A percentile compares a stretch with the other conserved stretches of the same genome.
These are phyloP conservation scores for Alternaria longipes DNA, from an alignment of 2,329 filamentous ascomycete species.

Conservation along the genomic window DNA sequence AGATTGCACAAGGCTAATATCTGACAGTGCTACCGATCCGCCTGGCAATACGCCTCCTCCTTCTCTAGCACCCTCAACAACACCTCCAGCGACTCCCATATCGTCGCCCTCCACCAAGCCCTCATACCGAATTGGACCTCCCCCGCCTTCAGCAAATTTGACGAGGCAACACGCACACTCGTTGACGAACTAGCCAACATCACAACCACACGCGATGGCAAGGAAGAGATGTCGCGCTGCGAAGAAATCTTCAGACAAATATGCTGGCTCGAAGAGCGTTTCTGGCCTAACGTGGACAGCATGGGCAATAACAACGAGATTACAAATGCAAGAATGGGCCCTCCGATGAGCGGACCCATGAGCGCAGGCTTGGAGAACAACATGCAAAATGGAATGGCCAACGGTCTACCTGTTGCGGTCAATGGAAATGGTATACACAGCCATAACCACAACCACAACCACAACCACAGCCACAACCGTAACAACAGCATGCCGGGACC, in stretches of 20 bases:
- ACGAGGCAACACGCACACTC: conserved; percentile 58
- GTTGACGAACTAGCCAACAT: conserved; percentile 61
- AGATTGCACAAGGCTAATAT: conserved; percentile 15
- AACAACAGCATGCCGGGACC: conserved; percentile 15
- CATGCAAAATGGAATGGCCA: conserved; percentile 31
- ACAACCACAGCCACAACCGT: not conserved
- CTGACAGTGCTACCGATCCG: conserved; percentile 56
- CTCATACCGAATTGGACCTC: conserved; percentile 63
- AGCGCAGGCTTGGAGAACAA: conserved; percentile 30
- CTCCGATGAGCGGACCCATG: conserved; percentile 26
- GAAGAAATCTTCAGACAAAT: conserved; percentile 60
- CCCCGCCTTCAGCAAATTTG: conserved; percentile 59
- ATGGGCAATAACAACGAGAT: conserved; percentile 58
- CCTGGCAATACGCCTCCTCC: conserved; percentile 59
- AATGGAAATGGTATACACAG: conserved; percentile 18
- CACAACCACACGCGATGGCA: conserved; percentile 57
- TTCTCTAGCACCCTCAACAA: conserved; percentile 53
- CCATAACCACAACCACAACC: conserved; percentile 3
- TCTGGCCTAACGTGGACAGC: conserved; percentile 61
- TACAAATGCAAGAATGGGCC: conserved; percentile 32
- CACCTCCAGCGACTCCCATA: conserved; percentile 54
- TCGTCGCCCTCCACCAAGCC: conserved; percentile 59
- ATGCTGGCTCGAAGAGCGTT: conserved; percentile 58
- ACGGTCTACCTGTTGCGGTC: conserved; percentile 10
- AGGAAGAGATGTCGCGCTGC: conserved; percentile 58